Evolutionary conservation across 345 rosid species (phyloP).

Genomic region (Cardiospermum halicacabum): DNA sequence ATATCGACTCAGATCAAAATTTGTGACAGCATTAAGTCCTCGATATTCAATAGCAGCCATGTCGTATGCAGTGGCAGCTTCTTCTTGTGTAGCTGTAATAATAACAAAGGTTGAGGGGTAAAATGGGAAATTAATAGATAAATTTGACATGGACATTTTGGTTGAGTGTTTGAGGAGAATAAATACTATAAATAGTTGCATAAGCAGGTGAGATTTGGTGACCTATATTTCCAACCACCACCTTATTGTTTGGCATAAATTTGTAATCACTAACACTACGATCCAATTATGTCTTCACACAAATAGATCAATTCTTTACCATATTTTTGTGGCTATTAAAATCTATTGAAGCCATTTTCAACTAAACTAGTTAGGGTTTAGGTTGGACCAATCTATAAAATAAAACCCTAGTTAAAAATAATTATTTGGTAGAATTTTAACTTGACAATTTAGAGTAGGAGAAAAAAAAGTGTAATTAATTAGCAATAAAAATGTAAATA

Average conservation of each 20-base stretch:
- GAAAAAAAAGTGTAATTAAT: no score
- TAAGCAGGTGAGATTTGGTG: conserved; percentile 42
- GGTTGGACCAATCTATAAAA: no score
- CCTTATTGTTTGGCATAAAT: background rate
- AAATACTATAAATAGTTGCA: conserved; percentile 12
- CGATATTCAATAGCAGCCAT: conserved; percentile 93
- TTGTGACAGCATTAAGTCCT: conserved; percentile 87
- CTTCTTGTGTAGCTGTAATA: conserved; percentile 83
- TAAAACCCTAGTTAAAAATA: no score
- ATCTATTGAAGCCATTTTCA: no score
- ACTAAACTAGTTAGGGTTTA: no score
- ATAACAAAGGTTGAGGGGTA: background rate
- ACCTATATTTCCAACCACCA: conserved; percentile 31
- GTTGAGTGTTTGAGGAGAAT: conserved; percentile 11
- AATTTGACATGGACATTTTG: conserved; percentile 29
- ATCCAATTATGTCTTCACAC: background rate
- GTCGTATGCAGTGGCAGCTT: conserved; percentile 90
- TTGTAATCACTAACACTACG: conserved; percentile 3
- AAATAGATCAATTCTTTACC: background rate
- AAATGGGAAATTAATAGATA: background rate
- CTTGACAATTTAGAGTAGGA: no score
- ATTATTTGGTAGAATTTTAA: no score
- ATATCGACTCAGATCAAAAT: conserved; percentile 87
- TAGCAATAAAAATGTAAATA: background rate
- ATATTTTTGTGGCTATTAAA: background rate